Evolutionary conservation across 192 early-diverging fungal species (phyloP).

Genomic region (Ambispora gerdemannii): DNA sequence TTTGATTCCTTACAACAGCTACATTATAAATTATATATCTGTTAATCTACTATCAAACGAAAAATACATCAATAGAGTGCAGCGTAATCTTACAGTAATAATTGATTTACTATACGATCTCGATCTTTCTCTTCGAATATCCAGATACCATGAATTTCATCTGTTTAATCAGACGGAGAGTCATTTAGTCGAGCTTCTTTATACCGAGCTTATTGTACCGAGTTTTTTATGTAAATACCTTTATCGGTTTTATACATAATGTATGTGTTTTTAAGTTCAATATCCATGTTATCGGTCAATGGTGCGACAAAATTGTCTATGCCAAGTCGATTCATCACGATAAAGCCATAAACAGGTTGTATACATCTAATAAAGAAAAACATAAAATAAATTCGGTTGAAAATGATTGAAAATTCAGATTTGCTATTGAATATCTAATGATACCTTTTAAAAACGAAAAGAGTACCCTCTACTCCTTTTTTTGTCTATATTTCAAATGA

Average conservation of each 20-base stretch:
- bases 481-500: slow-evolving; percentile 62
- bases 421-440: not conserved
- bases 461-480: slow-evolving; percentile 84
- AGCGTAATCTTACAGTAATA: slow-evolving; percentile 43
- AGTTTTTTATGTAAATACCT: slow-evolving; percentile 44
- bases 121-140: slow-evolving; percentile 72
- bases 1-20: not conserved
- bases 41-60: not conserved
- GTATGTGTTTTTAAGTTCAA: slow-evolving; percentile 79
- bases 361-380: slow-evolving; percentile 36
- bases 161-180: slow-evolving; percentile 29
- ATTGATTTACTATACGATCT: slow-evolving; percentile 51
- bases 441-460: slow-evolving; percentile 82
- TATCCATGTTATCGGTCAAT: slow-evolving; percentile 67
- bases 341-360: slow-evolving; percentile 70
- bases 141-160: slow-evolving; percentile 73
- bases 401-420: not conserved
- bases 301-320: slow-evolving; percentile 76
- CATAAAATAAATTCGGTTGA: not conserved
- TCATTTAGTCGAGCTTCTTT: too few species aligned
- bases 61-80: not conserved
- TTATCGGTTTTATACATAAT: slow-evolving; percentile 77
- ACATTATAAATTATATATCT: not conserved
- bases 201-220: too few species aligned
- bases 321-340: slow-evolving; percentile 84